These are phyloP conservation scores for Ogataea trehalophila DNA, from an alignment of 805 yeast species.

Conservation along the genomic window DNA sequence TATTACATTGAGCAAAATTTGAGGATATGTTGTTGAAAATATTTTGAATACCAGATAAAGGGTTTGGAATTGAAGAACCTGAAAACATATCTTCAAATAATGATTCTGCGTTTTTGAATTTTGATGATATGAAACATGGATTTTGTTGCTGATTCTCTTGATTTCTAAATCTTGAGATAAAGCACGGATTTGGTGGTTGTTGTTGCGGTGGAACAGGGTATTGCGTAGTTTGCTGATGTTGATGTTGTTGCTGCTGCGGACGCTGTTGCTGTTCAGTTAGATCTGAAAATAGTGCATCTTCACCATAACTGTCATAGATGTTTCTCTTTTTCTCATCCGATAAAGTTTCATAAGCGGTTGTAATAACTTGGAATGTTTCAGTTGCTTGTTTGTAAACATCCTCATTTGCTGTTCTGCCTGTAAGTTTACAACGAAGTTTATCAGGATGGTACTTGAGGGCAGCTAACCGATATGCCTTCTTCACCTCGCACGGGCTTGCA, in stretches of 20 bases:
- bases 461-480: slow-evolving; percentile 72
- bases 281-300: slow-evolving; percentile 34
- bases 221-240: not conserved
- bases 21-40: no score
- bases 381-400: slow-evolving; percentile 32
- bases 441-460: slow-evolving; percentile 89
- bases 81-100: slow-evolving; percentile 28
- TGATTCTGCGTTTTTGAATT: slow-evolving; percentile 19
- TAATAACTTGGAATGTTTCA: slow-evolving; percentile 54
- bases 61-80: no score
- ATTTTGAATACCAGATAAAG: no score
- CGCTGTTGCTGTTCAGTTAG: not conserved
- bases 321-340: slow-evolving; percentile 40
- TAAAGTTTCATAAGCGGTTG: slow-evolving; percentile 63
- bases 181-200: no score
- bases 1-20: no score
- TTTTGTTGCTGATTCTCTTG: no score
- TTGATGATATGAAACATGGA: no score
- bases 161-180: no score
- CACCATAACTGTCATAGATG: slow-evolving; percentile 52
- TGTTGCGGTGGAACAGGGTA: not conserved
- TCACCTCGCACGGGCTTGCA: slow-evolving; percentile 67
- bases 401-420: slow-evolving; percentile 33
- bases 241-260: not conserved
- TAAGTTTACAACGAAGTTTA: slow-evolving; percentile 48